Conservation (phyloP, 345 rosid genomes). For the Iberis pinnata region DNA sequence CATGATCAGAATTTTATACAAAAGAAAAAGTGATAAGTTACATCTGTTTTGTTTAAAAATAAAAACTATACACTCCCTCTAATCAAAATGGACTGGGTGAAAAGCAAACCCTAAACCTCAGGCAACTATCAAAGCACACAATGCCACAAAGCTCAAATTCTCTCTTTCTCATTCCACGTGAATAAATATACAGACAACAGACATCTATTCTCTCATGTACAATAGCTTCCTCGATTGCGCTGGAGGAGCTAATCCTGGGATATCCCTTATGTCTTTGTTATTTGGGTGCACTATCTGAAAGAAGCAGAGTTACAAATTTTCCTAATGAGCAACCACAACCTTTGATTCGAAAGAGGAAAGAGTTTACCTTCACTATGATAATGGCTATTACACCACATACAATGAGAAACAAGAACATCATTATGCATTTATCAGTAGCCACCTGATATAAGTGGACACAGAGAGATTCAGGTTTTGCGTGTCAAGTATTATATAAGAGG, state of each 20-base stretch:
- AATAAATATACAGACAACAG: slow-evolving; percentile 15
- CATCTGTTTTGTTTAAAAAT: neutral
- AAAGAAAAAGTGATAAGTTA: slow-evolving; percentile 10
- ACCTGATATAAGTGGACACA: slow-evolving; percentile 41
- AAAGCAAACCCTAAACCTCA: neutral
- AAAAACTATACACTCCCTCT: slow-evolving; percentile 16
- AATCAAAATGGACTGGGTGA: slow-evolving; percentile 20
- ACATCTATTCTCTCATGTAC: slow-evolving; percentile 29
- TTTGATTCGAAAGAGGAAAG: neutral
- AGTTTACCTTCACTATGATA: slow-evolving; percentile 82
- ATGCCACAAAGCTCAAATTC: slow-evolving; percentile 11
- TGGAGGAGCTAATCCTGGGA: slow-evolving; percentile 99
- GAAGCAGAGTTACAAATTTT: slow-evolving; percentile 1
- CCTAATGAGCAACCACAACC: slow-evolving; percentile 15
- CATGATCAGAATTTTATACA: slow-evolving; percentile 29
- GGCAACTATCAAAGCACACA: slow-evolving; percentile 25
- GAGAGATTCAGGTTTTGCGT: neutral
- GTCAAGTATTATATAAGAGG: neutral
- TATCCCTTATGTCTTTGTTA: slow-evolving; percentile 87
- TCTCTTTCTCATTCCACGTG: slow-evolving; percentile 17
- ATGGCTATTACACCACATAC: slow-evolving; percentile 93
- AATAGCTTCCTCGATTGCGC: slow-evolving; percentile 84
- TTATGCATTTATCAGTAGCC: slow-evolving; percentile 97
- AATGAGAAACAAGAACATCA: slow-evolving; percentile 80
- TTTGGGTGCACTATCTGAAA: slow-evolving; percentile 76